phyloP scores from a whole-genome alignment of 495 filamentous ascomycete genomes.

The Astrocystis sublimbata region DNA sequence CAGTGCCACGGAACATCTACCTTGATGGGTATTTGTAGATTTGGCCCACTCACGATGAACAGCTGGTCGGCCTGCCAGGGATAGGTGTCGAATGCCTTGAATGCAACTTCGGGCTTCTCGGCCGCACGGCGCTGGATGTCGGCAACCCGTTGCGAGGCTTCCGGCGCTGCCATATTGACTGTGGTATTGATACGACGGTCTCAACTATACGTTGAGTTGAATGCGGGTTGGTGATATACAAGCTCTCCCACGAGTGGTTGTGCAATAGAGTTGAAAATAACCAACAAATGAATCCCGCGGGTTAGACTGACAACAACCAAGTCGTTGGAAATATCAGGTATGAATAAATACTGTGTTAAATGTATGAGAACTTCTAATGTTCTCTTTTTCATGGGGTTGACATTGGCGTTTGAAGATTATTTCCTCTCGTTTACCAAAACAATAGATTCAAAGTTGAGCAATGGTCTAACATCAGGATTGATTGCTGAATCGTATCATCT shows the following conservation, averaged over 20 bases:
- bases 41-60: constrained; percentile 36
- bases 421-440: background rate
- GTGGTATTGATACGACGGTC: background rate
- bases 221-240: background rate
- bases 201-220: background rate
- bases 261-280: too few species aligned
- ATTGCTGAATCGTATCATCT: background rate
- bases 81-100: constrained; percentile 34
- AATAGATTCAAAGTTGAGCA: background rate
- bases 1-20: background rate
- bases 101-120: constrained; percentile 27
- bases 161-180: constrained; percentile 25
- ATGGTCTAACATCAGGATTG: background rate
- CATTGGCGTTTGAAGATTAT: background rate
- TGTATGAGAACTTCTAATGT: too few species aligned
- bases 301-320: too few species aligned
- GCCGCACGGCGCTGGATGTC: constrained; percentile 29
- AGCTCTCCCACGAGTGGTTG: background rate
- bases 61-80: constrained; percentile 33
- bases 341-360: too few species aligned
- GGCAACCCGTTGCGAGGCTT: constrained; percentile 18
- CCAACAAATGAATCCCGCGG: too few species aligned
- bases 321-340: too few species aligned
- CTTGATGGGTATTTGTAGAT: background rate
- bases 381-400: background rate